phyloP scores from a whole-genome alignment of 495 filamentous ascomycete species.

The Geopyxis carbonaria region DNA sequence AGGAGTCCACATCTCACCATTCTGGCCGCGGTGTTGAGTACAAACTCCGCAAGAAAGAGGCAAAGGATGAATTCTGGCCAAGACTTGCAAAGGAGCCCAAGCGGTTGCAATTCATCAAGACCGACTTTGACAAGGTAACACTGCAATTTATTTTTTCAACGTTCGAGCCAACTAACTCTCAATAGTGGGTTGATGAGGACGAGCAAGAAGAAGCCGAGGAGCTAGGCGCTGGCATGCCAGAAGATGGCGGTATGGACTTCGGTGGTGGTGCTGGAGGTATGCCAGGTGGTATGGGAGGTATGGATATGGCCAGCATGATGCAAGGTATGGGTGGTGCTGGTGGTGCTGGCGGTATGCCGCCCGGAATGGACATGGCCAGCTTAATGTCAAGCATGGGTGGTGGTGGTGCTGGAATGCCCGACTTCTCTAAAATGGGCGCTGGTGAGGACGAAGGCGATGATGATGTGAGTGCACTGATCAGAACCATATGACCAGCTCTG shows the following conservation, averaged over 20 bases:
- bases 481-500: too few species aligned
- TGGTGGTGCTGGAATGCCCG: too few species aligned
- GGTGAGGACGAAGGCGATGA: slow-evolving; percentile 52
- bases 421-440: too few species aligned
- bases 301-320: slow-evolving; percentile 16
- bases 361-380: slow-evolving; percentile 2
- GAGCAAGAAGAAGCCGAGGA: slow-evolving; percentile 82
- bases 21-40: slow-evolving; percentile 71
- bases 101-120: slow-evolving; percentile 95
- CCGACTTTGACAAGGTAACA: slow-evolving; percentile 87
- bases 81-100: slow-evolving; percentile 73
- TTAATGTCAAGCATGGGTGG: too few species aligned
- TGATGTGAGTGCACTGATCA: slow-evolving; percentile 1
- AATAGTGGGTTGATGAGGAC: slow-evolving; percentile 95
- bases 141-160: slow-evolving; percentile 9
- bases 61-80: slow-evolving; percentile 83
- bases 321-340: slow-evolving; percentile 8
- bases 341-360: slow-evolving; percentile 14
- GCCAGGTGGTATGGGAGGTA: slow-evolving; percentile 33
- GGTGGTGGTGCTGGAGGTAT: slow-evolving; percentile 41
- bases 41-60: slow-evolving; percentile 89
- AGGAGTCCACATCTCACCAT: slow-evolving; percentile 65
- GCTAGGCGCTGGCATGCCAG: slow-evolving; percentile 55
- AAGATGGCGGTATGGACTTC: slow-evolving; percentile 34
- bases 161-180: too few species aligned